Evolutionary conservation across 306 rosid species (phyloP), one percentile per base, ranked within the genome.

Genomic region (Medicago arabica): DNA sequence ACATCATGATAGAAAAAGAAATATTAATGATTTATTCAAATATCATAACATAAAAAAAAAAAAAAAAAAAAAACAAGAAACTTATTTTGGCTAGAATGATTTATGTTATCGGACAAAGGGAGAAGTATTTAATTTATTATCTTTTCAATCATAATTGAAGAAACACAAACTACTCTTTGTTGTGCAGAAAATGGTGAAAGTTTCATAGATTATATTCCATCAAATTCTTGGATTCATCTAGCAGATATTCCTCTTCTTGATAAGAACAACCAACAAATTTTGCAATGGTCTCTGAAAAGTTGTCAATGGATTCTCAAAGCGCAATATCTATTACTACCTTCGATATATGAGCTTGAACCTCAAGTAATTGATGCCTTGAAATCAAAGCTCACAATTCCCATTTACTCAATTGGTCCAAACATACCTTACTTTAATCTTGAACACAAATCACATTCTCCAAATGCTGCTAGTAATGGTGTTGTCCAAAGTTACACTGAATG

Each of bases 381-480:
- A 83, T 34, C 71, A 39, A 60, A 34, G 7, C 54, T 85, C 14
- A 25, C 76, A 0, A n/a, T 72, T 2, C 89, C 89, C 9, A 19
- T 87, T 18, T 87, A 87, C 69, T 57, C 80, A 4, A 25, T 87
- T 67, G 91, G 91, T 63, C 87, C 91, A n/a, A 77, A 55, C 21
- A 81, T 87, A 50, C 88, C 91, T 28, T 75, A 81, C 63, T 74
- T 70, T 25, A 59, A 28, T 15, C 5, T 51, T 10, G 75, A 11
- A 50, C 40, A 61, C 8, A 71, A 66, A 9, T 39, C 81, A 71
- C 6, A 28, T 11, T 4, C 54, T 43, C 7, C n/a, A 1, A 75
- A 18, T 14, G 28, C 15, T 51, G 9, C 15, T 41, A 28, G 63
- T 49, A 28, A 71, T 53, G 67, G 11, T 40, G 34, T 2, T 39